These are phyloP conservation scores for Trichoderma lentiforme DNA, from an alignment of 2,329 filamentous ascomycete species.

Conservation along the genomic window DNA sequence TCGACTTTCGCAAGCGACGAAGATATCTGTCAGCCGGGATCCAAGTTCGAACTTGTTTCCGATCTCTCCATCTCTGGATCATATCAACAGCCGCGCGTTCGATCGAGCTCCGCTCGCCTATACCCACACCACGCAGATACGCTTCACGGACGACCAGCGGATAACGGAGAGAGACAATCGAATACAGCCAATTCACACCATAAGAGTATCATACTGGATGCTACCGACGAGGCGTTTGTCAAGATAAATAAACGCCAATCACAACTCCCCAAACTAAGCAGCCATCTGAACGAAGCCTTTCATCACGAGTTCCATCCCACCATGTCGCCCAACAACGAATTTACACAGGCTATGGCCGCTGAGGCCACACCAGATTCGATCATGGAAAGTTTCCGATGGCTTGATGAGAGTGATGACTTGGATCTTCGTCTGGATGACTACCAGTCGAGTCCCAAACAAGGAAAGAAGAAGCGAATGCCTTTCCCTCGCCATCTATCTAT, in stretches of 20 bases:
- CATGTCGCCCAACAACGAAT: slow-evolving; percentile 26
- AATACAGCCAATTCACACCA: slow-evolving; percentile 33
- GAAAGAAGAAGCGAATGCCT: slow-evolving; percentile 49
- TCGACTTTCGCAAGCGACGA: slow-evolving; percentile 19
- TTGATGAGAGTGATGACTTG: slow-evolving; percentile 69
- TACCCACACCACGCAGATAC: not conserved
- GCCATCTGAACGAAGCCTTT: not conserved
- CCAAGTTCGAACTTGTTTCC: not conserved
- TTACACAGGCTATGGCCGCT: slow-evolving; percentile 19
- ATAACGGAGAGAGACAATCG: slow-evolving; percentile 20
- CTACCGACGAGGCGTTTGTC: slow-evolving; percentile 28
- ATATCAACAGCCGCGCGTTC: not conserved
- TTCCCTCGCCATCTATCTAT: slow-evolving; percentile 72
- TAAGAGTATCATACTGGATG: slow-evolving; percentile 50
- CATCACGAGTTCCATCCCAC: slow-evolving; percentile 19
- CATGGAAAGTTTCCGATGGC: slow-evolving; percentile 68
- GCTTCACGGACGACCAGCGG: not conserved
- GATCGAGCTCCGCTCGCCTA: slow-evolving; percentile 21
- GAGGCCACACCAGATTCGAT: slow-evolving; percentile 49
- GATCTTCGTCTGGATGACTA: slow-evolving; percentile 71
- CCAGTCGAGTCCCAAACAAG: slow-evolving; percentile 51
- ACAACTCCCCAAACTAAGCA: slow-evolving; percentile 24
- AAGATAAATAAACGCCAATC: slow-evolving; percentile 27
- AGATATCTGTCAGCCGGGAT: not conserved
- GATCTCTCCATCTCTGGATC: not conserved